Percentiles rank a stretch among this genome's conserved stretches.
Evolutionary conservation across 768 basidiomycete genomes (phyloP).

Genomic region (Russula sp.): DNA sequence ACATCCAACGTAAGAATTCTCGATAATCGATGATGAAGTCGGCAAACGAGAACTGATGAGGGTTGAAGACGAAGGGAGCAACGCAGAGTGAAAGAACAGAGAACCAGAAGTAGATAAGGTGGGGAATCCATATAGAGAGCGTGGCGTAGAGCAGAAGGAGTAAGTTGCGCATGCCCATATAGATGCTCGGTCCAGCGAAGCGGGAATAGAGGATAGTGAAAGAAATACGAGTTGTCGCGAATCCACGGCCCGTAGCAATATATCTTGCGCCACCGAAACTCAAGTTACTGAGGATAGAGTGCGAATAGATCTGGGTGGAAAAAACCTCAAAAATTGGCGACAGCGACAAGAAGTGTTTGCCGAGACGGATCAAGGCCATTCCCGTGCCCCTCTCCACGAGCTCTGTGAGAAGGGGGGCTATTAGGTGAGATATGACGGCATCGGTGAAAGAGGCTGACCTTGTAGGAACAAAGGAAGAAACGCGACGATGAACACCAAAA

Average conservation of each 20-base stretch:
- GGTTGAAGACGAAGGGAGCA: conserved; percentile 98
- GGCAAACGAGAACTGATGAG: conserved; percentile 96
- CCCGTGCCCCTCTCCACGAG: conserved; percentile 95
- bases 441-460: conserved; percentile 45
- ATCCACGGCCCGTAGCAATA: conserved; percentile 98
- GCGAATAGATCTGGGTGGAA: conserved; percentile 96
- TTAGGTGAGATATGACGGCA: conserved; percentile 10
- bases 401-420: conserved; percentile 43
- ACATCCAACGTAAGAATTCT: conserved; percentile 99
- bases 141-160: conserved; percentile 87
- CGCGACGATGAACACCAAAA: conserved; percentile 97
- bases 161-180: conserved; percentile 95
- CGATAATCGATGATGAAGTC: conserved; percentile 99
- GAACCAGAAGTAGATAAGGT: conserved; percentile 98
- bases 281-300: conserved; percentile 94
- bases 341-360: conserved; percentile 93
- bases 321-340: conserved; percentile 99
- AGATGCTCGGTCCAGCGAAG: conserved; percentile 99
- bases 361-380: conserved; percentile 87
- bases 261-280: conserved; percentile 98
- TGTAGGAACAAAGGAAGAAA: conserved; percentile 95
- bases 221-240: conserved; percentile 92
- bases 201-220: conserved; percentile 98
- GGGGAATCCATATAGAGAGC: conserved; percentile 87
- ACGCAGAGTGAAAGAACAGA: conserved; percentile 92